Evolutionary conservation across 345 rosid genomes (phyloP), one percentile per base, ranked within the genome.

Genomic region (Diplotaxis tenuifolia): DNA sequence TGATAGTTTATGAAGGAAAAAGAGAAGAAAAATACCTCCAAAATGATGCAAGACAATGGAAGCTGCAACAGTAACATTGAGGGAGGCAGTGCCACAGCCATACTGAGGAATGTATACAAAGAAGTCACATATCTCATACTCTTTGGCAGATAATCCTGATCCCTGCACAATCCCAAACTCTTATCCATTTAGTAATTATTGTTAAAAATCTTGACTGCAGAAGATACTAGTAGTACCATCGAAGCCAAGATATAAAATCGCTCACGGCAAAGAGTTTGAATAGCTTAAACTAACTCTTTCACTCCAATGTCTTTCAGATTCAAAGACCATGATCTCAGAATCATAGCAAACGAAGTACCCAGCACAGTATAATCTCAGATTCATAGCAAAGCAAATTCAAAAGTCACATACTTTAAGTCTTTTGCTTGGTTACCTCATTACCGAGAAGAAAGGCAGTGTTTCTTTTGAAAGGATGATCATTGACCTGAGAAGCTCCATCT

Each of bases 61-160:
- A 76, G 99, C 99, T 9, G 99, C 98, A 12, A 95, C 86, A 6
- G 99, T 92, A 73, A 92, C 99, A 86, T 90, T 95, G 79, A 92
- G 72, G 0, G 98, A 95, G 42, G 98, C 99, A 60, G 98, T 95
- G 69, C 97, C 99, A 72, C 86, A 72, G 7, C 98, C 98, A 70
- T 92, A 95, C 42, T 92, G 98, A 49, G 99, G 99, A 54, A 88
- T 92, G 49, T 95, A 95, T 6, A 89, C 90, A 71, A 89, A 92
- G 80, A 90, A 89, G 73, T 95, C 99, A 10, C 98, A 92, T 36
- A 95, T 84, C 79, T 95, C 93, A 53, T 92, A 86, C 76, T 95
- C 99, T 67, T 90, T 95, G 16, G 94, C 81, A 65, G 98, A 92
- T 73, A 95, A 85, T 15, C 97, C 98, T 29, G 91, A 81, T 70